Base-by-base conservation (phyloP, 768 basidiomycete species). In the Kwoniella sp. region DNA sequence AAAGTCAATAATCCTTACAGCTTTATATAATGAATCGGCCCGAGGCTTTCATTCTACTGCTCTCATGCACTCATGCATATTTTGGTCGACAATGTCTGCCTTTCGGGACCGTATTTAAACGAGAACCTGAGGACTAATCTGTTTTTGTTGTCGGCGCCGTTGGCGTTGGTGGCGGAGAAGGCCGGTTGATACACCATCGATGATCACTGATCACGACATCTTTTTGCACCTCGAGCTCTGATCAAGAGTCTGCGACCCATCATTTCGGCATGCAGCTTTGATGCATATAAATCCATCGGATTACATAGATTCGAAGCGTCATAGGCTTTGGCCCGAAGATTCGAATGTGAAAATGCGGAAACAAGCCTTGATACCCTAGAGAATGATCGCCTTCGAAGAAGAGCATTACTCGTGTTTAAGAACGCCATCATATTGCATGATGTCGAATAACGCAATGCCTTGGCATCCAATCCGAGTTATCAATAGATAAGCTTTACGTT, bases 201-300 rank as follows among this genome's bases (percentile, higher is more conserved):
- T 58, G 46, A 46, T 50, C n/a, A 58, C 2, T 19, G 1, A 58
- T 58, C 57, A 58, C 57, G 57, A 58, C 57, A 58, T 58, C 26
- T 21, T 2, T 26, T 21, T 27, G 22, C 21, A n/a, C 17, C 56
- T 58, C 7, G 33, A 33, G 33, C 33, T 5, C 5, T 33, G 33
- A n/a, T n/a, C n/a, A n/a, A n/a, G n/a, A n/a, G n/a, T n/a, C n/a
- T n/a, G n/a, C n/a, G n/a, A n/a, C 13, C 33, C 33, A 13, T 33
- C 13, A 33, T 13, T 33, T 33, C 33, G 33, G 33, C 33, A 33
- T n/a, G n/a, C n/a, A n/a, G n/a, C n/a, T n/a, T 33, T 33, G 33
- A 6, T 6, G 13, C 33, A 33, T 13, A 33, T 13, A 33, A 13
- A 33, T 33, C 33, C 13, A 33, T 33, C 33, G 5, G 33, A 33